These are phyloP conservation scores for Paraurostyla sp. DNA, from an alignment of 73 alveolate genomes.

Conservation along the genomic window DNA sequence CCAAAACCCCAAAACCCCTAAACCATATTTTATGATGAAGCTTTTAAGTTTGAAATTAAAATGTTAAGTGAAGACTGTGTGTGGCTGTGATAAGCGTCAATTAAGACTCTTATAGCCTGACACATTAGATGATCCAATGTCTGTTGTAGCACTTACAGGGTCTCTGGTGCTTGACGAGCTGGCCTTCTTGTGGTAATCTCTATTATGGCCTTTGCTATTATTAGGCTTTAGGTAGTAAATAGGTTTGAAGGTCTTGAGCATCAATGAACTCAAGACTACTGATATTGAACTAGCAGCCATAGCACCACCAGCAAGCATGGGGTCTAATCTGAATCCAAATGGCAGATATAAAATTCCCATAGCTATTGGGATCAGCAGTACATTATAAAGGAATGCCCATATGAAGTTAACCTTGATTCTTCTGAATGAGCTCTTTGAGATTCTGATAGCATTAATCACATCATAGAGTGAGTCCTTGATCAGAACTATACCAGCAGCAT, in stretches of 20 bases:
- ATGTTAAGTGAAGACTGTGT: too few relatives aligned
- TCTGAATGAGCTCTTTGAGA: conserved; percentile 61
- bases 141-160: too few relatives aligned
- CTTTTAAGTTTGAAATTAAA: too few relatives aligned
- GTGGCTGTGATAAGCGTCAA: too few relatives aligned
- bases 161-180: too few relatives aligned
- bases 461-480: conserved; percentile 69
- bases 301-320: conserved; percentile 80
- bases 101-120: too few relatives aligned
- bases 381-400: conserved; percentile 85
- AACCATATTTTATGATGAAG: too few relatives aligned
- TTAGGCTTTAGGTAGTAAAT: background rate
- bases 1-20: too few relatives aligned
- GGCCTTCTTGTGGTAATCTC: too few relatives aligned
- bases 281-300: conserved; percentile 81
- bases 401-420: conserved; percentile 80
- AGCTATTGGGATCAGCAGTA: conserved; percentile 83
- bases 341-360: conserved; percentile 76
- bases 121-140: too few relatives aligned
- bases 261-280: conserved; percentile 75
- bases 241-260: conserved; percentile 71
- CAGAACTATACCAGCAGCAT: conserved; percentile 86
- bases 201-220: too few relatives aligned
- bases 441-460: conserved; percentile 66
- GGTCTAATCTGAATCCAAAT: conserved; percentile 58